Evolutionary conservation across 1,284 basidiomycete species (phyloP), one percentile per base, ranked within the genome.

Genomic region (Leccinum pachyderme): DNA sequence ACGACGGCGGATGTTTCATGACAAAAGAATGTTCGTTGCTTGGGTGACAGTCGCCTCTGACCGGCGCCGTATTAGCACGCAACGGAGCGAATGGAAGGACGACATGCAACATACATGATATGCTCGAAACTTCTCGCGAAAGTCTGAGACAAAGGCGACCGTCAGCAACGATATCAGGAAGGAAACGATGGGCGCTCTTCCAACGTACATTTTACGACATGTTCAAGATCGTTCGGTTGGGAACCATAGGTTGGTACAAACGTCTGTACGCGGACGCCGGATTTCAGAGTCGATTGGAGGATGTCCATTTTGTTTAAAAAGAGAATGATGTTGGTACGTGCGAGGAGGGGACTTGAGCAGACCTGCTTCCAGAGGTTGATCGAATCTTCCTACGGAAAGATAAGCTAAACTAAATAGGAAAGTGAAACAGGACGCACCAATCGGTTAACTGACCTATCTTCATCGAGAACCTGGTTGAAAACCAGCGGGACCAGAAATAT

Each of bases 231-330:
- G 62, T 90, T 89, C 0, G 82, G 76, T 29, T 74, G 71, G 50
- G 84, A 77, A 3, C 77, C 79, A 57, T 83, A 90, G 27, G 80
- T 83, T 0, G 84, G 79, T 4, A 89, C 84, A 53, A 77, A 88
- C 53, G 78, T 77, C 54, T 73, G 75, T 9, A 90, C 83, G 18
- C 69, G 66, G 24, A 86, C 76, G 11, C 86, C 86, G 4, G 82
- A 71, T 2, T 73, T 73, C 47, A 89, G 75, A 12, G 82, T 87
- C 15, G 77, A 73, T 46, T 74, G 66, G 12, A 89, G 69, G 43
- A 89, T 80, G 58, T 88, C 84, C 73, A 78, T 84, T 78, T 88
- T 89, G 62, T 89, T 89, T 55, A 87, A 75, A 66, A 89, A 85
- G 3, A 89, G 72, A 18, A 87, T 81, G 39, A 89, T 72, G 47